phyloP scores from a whole-genome alignment of 768 basidiomycete species.

The Neoboletus subvelutipes region DNA sequence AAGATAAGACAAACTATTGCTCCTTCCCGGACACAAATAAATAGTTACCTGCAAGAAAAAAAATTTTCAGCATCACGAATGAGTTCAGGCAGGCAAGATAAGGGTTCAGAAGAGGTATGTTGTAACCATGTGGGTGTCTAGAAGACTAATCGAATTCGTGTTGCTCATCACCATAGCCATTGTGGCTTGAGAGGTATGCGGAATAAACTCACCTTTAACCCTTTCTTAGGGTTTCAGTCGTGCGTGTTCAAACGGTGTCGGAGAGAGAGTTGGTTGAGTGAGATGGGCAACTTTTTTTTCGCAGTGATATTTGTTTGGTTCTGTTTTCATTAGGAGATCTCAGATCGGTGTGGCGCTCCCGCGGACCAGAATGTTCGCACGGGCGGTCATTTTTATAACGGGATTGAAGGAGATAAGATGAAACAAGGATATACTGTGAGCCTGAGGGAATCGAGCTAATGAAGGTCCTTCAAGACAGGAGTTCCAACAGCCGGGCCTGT shows the following conservation, averaged over 20 bases:
- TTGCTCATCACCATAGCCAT: slow-evolving; percentile 49
- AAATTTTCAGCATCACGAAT: slow-evolving; percentile 10
- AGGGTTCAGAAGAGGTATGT: slow-evolving; percentile 31
- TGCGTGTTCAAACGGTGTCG: background rate
- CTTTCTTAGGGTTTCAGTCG: background rate
- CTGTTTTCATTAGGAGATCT: slow-evolving; percentile 9
- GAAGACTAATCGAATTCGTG: slow-evolving; percentile 90
- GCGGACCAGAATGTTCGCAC: background rate
- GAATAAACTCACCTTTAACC: slow-evolving; percentile 13
- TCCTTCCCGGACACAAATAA: background rate
- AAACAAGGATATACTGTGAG: background rate
- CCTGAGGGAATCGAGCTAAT: slow-evolving; percentile 2
- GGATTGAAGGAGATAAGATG: slow-evolving; percentile 8
- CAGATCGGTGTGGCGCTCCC: background rate
- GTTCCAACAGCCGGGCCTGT: background rate
- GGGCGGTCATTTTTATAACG: background rate
- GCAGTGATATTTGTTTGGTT: slow-evolving; percentile 10
- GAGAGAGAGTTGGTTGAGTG: too few species aligned
- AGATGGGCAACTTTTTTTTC: background rate
- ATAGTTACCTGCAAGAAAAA: slow-evolving; percentile 5
- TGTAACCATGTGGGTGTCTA: slow-evolving; percentile 78
- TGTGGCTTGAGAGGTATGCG: background rate
- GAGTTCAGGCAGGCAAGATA: background rate
- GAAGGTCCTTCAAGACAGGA: background rate
- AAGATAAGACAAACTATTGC: background rate